Conservation (phyloP, 129 eudicot genomes). For the Mikania micrantha region DNA sequence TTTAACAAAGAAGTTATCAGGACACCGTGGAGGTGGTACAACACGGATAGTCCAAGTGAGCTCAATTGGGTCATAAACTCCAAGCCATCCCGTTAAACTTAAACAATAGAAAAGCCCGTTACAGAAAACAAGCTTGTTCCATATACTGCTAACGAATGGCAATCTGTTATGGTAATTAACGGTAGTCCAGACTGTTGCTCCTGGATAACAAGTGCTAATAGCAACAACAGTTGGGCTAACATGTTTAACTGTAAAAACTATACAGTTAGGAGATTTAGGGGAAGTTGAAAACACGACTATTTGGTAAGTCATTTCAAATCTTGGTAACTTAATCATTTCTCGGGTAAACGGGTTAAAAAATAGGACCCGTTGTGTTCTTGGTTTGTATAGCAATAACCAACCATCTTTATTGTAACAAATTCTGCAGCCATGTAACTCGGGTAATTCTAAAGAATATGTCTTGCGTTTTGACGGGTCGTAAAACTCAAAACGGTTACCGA, state of each 20-base stretch:
- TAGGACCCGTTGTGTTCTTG: constrained; percentile 49
- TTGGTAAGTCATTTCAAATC: constrained; percentile 63
- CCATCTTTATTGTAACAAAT: constrained; percentile 74
- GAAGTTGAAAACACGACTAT: constrained; percentile 69
- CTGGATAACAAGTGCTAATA: constrained; percentile 77
- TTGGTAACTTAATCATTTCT: constrained; percentile 66
- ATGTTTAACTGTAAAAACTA: constrained; percentile 73
- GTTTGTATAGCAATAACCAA: constrained; percentile 72
- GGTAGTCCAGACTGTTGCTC: constrained; percentile 78
- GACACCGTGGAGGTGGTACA: constrained; percentile 85
- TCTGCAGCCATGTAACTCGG: constrained; percentile 69
- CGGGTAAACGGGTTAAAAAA: constrained; percentile 72
- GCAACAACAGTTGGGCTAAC: constrained; percentile 76
- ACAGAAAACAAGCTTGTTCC: constrained; percentile 80
- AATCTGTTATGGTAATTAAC: constrained; percentile 73
- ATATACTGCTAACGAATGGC: constrained; percentile 86
- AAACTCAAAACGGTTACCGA: constrained; percentile 61
- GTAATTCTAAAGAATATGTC: constrained; percentile 62
- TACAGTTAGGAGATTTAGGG: constrained; percentile 58
- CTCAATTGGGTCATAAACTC: constrained; percentile 62
- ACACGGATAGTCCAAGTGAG: constrained; percentile 67
- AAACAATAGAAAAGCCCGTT: constrained; percentile 67
- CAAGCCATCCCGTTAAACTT: constrained; percentile 89
- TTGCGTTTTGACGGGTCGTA: constrained; percentile 66
- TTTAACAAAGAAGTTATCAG: constrained; percentile 66